Evolutionary conservation across 2,329 filamentous ascomycete genomes (phyloP), one percentile per base, ranked within the genome.

Genomic region (Ilyonectria robusta): DNA sequence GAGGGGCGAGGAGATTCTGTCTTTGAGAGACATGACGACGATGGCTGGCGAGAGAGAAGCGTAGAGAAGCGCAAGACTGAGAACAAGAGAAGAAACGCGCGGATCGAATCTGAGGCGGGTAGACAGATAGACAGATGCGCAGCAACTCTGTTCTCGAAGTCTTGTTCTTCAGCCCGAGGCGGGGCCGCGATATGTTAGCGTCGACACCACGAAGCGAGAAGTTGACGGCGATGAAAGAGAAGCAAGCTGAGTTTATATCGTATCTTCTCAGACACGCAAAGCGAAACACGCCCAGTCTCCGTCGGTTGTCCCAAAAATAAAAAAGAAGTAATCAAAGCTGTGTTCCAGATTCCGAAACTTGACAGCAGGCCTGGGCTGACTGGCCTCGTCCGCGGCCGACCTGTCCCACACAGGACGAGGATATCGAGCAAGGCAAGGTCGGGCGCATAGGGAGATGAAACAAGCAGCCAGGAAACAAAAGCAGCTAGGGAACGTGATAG

Each of bases 1-100:
- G 63, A 92, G 84, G 15, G 89, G 89, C 56, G 88, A 86, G 1
- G 89, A 91, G 73, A 91, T 91, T 63, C 81, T 83, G 62, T 84
- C 81, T 79, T 89, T 91, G 75, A 87, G 81, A 44, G 82, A 75
- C 83, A 86, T 85, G 71, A 40, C 50, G 50, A 35, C 42, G 40
- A 33, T n/a, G 7, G 48, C 17, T 17, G n/a, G 29, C 17, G 46
- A 21, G 48, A 57, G 50, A 17, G 56, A 61, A 46, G 48, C 62
- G 48, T 53, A 65, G 50, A 17, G 56, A 61, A 46, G 48, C 62
- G 48, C 50, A 65, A 53, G 33, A 53, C 29, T 35, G 50, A 51
- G n/a, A 51, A 35, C 17, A 31, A 29, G 19, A 53, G 17, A 35
- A 35, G 26, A 31, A 53, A 29, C 33, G 10, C 11, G 26, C 11